Evolutionary conservation across 2,329 filamentous ascomycete genomes (phyloP), one percentile per base, ranked within the genome.

Genomic region (Aspergillus phoenicis): DNA sequence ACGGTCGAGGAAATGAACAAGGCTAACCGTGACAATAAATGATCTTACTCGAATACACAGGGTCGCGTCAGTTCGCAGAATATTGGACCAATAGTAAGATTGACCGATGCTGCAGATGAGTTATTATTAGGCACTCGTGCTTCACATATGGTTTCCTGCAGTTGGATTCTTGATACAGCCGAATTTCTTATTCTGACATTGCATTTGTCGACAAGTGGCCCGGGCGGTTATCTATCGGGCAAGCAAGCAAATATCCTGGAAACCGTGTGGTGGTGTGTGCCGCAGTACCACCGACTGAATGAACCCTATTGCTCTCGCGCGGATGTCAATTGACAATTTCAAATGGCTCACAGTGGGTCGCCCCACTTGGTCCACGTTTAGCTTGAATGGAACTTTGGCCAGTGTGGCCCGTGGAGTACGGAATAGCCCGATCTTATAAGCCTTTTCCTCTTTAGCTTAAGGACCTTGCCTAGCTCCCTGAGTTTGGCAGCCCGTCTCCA

Each of bases 321-420:
- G 47, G 28, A 51, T 55, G 43, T 56, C 22, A 56, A 56, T n/a
- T 47, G 26, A 30, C 22, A 45, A 47, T n/a, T 20, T 20, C 15
- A 56, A 47, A 56, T 36, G 38, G 20, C 20, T 8, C 24, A 47
- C 28, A 22, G 39, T 56, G 53, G 53, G 39, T 4, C n/a, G 53
- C 17, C 30, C 53, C 53, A 56, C 41, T 47, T 56, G n/a, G 53
- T 33, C 28, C 41, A 56, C 6, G 26, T 20, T 47, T 56, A 33
- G 53, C 28, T 43, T 45, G 53, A 10, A 47, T 45, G 22, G 53
- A 36, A 47, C 41, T 41, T 36, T 56, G 53, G 53, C 53, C 41
- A 39, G 53, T 30, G 53, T 43, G 53, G 53, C 26, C 53, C 53
- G 53, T 56, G 53, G 53, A 56, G 53, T 26, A 28, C 39, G 36